Base-by-base conservation (phyloP, 2,329 filamentous ascomycete species). In the Beauveria rudraprayagi region DNA sequence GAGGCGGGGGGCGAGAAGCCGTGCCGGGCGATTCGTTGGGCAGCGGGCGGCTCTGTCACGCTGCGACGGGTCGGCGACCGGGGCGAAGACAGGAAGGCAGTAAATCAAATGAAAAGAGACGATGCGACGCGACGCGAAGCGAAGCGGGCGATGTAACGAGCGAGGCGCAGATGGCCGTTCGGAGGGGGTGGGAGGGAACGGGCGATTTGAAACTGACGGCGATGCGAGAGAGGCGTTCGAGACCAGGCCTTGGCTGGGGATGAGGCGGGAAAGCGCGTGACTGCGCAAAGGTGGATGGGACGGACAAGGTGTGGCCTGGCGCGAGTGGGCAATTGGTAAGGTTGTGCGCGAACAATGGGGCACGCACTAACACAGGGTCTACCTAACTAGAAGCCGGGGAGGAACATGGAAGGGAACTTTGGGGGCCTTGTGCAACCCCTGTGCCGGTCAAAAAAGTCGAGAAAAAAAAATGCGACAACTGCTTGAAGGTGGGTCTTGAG, bases 231-330 rank as follows among this genome's bases (percentile, higher is more conserved):
- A 64, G 69, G 65, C 68, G 69, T 71, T 67, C 62, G 69, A 66
- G 34, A 30, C 22, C 44, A 52, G 69, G 69, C 30, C 30, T 51
- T 17, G 50, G 68, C 66, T 46, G 60, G 68, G 68, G 65, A 64
- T 63, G 63, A 64, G 70, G 68, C 71, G 71, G 69, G 69, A 72
- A 73, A 72, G 71, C 71, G 71, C 71, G 71, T 73, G 71, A 73
- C 71, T 68, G 63, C 66, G 65, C 63, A 22, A 22, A 22, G 43
- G 43, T 22, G 43, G 43, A 22, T 19, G 34, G 43, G 46, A 26
- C 6, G 60, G 47, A 30, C 6, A 24, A 22, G 26, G 10, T 8
- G 26, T 37, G 34, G 34, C 11, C 34, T 14, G 34, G 34, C 34
- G 34, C 34, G 34, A 37, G 34, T 16, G 14, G 34, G 34, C 34